Conservation (phyloP, 129 eudicot species). For the Helianthus tuberosus region DNA sequence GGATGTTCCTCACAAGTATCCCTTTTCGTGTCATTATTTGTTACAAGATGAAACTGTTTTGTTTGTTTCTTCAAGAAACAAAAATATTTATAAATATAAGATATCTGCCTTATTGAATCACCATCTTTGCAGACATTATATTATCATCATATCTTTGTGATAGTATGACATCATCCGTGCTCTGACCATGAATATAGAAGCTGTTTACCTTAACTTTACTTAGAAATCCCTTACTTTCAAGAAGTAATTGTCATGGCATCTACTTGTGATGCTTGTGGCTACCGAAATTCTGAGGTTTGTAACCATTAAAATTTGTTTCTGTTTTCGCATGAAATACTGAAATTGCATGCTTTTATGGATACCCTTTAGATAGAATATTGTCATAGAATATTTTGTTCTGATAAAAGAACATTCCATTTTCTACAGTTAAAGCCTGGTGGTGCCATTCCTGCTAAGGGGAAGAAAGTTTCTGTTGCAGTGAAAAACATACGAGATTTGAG, state of each 20-base stretch:
- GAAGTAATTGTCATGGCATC: conserved; percentile 98
- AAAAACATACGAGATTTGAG: conserved; percentile 56
- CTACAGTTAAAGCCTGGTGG: conserved; percentile 85
- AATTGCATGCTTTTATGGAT: not conserved
- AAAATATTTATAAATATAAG: not conserved
- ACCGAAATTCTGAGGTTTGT: conserved; percentile 93
- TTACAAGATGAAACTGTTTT: not conserved
- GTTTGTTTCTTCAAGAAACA: conserved; percentile 1
- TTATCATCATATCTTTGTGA: not conserved
- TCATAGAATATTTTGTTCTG: not conserved
- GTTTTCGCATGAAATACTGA: not conserved
- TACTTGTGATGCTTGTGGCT: conserved; percentile 91
- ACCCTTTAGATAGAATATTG: conserved; percentile 8
- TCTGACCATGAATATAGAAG: not conserved
- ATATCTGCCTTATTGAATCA: conserved; percentile 12
- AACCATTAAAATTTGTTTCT: not conserved
- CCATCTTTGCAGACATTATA: not conserved
- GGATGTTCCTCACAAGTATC: conserved; percentile 83
- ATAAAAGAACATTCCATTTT: not conserved
- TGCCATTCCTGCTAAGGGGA: conserved; percentile 69
- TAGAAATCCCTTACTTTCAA: conserved; percentile 93
- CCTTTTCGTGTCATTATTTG: conserved; percentile 26
- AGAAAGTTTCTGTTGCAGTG: conserved; percentile 57
- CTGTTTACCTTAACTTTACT: conserved; percentile 52
- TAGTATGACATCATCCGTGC: not conserved